Percentiles rank a stretch among this genome's conserved stretches.
Evolutionary conservation across 2,329 filamentous ascomycete species (phyloP).

Genomic region (Ophiocordyceps camponoti-leonardi): DNA sequence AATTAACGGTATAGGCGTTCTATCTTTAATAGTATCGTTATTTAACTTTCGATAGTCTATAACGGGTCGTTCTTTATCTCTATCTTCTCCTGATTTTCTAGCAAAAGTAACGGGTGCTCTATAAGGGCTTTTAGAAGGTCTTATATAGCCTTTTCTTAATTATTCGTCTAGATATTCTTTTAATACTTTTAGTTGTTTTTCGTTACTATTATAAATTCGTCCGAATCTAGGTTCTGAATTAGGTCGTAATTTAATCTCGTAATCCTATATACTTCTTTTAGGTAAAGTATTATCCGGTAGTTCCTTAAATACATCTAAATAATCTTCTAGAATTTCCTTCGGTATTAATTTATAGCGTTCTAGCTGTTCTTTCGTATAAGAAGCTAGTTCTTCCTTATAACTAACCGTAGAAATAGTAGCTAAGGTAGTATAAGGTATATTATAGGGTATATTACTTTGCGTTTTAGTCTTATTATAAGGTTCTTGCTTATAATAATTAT

Average conservation of each 20-base stretch:
- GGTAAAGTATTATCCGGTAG: background rate
- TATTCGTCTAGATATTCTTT: background rate
- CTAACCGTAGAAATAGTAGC: too few relatives aligned
- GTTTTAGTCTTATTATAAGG: too few relatives aligned
- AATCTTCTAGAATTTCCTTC: background rate
- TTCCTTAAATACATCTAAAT: background rate
- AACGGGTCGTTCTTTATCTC: too few relatives aligned
- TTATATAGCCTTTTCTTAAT: background rate
- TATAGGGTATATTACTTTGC: too few relatives aligned
- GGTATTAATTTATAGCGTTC: constrained; percentile 24
- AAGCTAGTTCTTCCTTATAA: too few relatives aligned
- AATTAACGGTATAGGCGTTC: constrained; percentile 2
- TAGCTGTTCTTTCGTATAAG: background rate
- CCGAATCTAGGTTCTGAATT: background rate
- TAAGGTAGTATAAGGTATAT: too few relatives aligned
- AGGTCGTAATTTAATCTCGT: background rate
- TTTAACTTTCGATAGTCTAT: too few relatives aligned
- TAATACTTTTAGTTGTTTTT: background rate
- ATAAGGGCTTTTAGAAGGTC: background rate
- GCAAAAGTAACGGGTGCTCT: background rate
- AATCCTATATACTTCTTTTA: background rate
- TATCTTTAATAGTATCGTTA: too few relatives aligned
- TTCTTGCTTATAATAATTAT: too few relatives aligned
- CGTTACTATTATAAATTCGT: background rate
- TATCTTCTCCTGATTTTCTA: too few relatives aligned